Evolutionary conservation across 805 yeast species (phyloP).

Genomic region (Ogataea zsoltii): DNA sequence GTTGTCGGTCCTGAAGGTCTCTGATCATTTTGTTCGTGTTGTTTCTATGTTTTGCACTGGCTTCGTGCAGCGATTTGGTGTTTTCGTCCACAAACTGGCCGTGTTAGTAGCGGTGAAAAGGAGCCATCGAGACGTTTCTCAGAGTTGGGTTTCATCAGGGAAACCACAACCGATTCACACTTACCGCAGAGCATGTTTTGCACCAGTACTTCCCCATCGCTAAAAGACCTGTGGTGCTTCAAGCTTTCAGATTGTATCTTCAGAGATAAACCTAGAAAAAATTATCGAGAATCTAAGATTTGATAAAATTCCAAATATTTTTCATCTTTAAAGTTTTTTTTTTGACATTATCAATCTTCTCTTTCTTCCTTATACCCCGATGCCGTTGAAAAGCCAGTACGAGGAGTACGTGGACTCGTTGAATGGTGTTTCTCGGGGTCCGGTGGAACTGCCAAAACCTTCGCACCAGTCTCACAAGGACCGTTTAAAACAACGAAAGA

Average conservation of each 20-base stretch:
- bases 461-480: not conserved
- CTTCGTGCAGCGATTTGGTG: constrained; percentile 35
- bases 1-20: constrained; percentile 30
- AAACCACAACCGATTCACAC: no score
- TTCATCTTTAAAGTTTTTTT: not conserved
- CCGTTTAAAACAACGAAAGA: not conserved
- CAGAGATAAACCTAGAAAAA: no score
- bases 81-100: constrained; percentile 40
- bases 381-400: constrained; percentile 1
- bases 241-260: no score
- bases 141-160: no score
- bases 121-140: no score
- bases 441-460: not conserved
- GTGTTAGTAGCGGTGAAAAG: no score
- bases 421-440: not conserved
- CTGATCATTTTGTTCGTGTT: constrained; percentile 24
- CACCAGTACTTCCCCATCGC: constrained; percentile 38
- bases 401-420: constrained; percentile 1
- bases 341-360: not conserved
- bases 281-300: no score
- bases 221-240: not conserved
- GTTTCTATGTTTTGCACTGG: constrained; percentile 33
- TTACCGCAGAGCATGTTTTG: constrained; percentile 37
- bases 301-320: not conserved
- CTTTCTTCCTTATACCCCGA: not conserved